Conservation (phyloP, 106 monocot species). For the Phalaenopsis aphrodite region DNA sequence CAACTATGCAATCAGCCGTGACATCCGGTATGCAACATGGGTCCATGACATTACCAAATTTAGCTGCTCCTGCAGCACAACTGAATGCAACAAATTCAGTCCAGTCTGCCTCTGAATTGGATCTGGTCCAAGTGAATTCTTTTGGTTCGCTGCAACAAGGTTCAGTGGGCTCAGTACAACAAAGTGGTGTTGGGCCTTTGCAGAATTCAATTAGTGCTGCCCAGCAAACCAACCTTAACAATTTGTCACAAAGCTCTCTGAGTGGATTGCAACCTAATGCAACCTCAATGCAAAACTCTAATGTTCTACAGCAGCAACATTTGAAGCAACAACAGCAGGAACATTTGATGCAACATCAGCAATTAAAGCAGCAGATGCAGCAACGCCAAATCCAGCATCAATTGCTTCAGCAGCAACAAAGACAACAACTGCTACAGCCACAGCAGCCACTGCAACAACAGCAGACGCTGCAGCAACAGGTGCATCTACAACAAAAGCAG, state of each 20-base stretch:
- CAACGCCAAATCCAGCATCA: slow-evolving; percentile 41
- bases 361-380: slow-evolving; percentile 50
- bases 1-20: slow-evolving; percentile 30
- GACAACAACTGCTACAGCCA: slow-evolving; percentile 31
- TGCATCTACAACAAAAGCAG: slow-evolving; percentile 31
- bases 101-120: slow-evolving; percentile 31
- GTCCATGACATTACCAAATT: slow-evolving; percentile 37
- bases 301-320: slow-evolving; percentile 44
- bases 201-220: slow-evolving; percentile 40
- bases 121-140: slow-evolving; percentile 31
- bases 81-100: slow-evolving; percentile 33
- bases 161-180: slow-evolving; percentile 36
- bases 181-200: slow-evolving; percentile 33
- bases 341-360: slow-evolving; percentile 32
- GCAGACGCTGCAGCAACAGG: slow-evolving; percentile 29
- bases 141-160: slow-evolving; percentile 55
- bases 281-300: slow-evolving; percentile 36
- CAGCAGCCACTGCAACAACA: slow-evolving; percentile 38
- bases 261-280: slow-evolving; percentile 35
- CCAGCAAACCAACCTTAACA: slow-evolving; percentile 35
- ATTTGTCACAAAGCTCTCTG: slow-evolving; percentile 30
- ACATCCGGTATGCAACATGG: slow-evolving; percentile 34
- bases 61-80: slow-evolving; percentile 28
- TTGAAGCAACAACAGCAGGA: slow-evolving; percentile 50
- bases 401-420: slow-evolving; percentile 41